phyloP scores from a whole-genome alignment of 2,329 filamentous ascomycete species.

The Botrytis fragariae region DNA sequence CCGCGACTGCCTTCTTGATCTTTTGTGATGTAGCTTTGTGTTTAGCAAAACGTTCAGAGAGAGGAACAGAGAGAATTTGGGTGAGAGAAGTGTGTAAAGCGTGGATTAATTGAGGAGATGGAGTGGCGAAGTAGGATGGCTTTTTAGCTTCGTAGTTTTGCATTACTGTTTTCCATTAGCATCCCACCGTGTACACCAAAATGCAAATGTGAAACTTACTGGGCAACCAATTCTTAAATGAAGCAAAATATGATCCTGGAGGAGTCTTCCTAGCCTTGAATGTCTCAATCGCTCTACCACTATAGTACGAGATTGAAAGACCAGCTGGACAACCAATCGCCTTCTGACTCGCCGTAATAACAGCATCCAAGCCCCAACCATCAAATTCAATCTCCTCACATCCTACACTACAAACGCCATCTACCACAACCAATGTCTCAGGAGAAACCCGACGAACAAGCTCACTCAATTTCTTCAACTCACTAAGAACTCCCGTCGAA shows the following conservation, averaged over 20 bases:
- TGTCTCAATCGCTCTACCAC: conserved; percentile 77
- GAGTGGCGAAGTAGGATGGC: conserved; percentile 95
- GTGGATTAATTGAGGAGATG: conserved; percentile 88
- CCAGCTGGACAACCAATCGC: conserved; percentile 94
- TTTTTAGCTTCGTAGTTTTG: conserved; percentile 98
- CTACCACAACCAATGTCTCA: conserved; percentile 86
- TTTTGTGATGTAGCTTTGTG: conserved; percentile 78
- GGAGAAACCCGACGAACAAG: conserved; percentile 84
- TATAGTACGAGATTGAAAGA: conserved; percentile 91
- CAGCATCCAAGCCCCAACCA: conserved; percentile 87
- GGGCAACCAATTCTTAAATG: conserved; percentile 95
- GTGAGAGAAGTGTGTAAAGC: conserved; percentile 85
- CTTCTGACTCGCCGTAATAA: conserved; percentile 94
- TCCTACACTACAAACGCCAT: conserved; percentile 95
- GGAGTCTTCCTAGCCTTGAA: conserved; percentile 79
- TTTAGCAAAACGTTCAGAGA: conserved; percentile 77
- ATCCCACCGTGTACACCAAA: conserved; percentile 3
- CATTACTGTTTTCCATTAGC: conserved; percentile 64
- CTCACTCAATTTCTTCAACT: conserved; percentile 80
- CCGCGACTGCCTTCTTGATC: conserved; percentile 79
- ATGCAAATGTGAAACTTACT: conserved; percentile 51
- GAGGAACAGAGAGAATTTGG: conserved; percentile 78
- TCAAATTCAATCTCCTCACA: conserved; percentile 96
- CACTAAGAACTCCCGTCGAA: conserved; percentile 90
- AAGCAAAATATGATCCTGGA: conserved; percentile 88